phyloP scores from a whole-genome alignment of 2,329 filamentous ascomycete genomes.

The Didymella exigua region DNA sequence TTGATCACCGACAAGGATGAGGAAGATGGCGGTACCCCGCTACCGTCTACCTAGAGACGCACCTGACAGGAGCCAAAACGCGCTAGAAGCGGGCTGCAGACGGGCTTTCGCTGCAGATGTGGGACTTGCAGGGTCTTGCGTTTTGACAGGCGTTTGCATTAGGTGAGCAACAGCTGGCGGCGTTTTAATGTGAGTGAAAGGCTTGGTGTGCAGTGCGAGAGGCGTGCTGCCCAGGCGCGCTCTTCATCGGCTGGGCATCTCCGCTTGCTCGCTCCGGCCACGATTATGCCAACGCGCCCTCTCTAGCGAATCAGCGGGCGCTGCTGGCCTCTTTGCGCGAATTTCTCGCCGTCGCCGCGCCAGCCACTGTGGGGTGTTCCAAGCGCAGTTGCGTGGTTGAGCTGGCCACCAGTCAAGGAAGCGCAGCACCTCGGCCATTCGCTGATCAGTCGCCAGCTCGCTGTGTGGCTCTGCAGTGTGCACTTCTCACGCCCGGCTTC shows the following conservation, averaged over 20 bases:
- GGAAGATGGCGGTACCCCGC: constrained; percentile 8
- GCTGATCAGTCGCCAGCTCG: constrained; percentile 4
- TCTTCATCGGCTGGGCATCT: neutral
- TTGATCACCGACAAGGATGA: constrained; percentile 11
- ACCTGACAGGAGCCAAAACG: neutral
- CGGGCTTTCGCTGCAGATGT: neutral
- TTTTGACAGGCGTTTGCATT: constrained; percentile 9
- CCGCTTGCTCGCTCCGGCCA: constrained; percentile 3
- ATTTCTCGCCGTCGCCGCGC: constrained; percentile 15
- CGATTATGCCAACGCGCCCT: neutral
- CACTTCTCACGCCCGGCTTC: constrained; percentile 23
- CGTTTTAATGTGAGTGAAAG: neutral
- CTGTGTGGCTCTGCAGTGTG: constrained; percentile 10
- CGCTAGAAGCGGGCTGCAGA: neutral
- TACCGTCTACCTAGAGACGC: constrained; percentile 1
- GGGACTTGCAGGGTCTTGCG: constrained; percentile 1
- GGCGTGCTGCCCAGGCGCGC: neutral
- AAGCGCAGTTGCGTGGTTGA: neutral
- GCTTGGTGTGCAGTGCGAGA: constrained; percentile 4
- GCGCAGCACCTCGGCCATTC: constrained; percentile 19
- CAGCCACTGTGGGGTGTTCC: constrained; percentile 1
- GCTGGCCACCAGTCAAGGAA: neutral
- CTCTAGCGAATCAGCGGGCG: constrained; percentile 6
- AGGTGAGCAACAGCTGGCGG: neutral
- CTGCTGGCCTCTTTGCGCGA: constrained; percentile 14